A percentile compares a stretch with the other conserved stretches of the same genome.
These are phyloP conservation scores for Anthracocystis walkeri DNA, from an alignment of 1,284 basidiomycete genomes.

Conservation along the genomic window DNA sequence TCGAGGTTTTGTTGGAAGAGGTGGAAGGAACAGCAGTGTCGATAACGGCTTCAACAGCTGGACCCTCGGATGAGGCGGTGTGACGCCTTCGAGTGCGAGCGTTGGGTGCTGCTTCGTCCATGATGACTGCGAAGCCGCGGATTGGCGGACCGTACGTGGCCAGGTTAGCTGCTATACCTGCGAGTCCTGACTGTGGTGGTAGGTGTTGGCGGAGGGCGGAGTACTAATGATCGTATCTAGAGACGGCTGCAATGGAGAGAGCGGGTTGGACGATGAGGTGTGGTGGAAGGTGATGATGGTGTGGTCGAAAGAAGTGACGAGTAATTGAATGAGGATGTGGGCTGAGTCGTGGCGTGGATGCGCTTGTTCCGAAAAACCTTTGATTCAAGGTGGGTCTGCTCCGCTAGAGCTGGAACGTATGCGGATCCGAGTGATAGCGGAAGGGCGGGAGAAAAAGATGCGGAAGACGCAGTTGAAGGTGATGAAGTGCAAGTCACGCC, in stretches of 20 bases:
- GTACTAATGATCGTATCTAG: background rate
- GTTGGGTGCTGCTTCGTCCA: constrained; percentile 13
- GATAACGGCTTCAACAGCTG: constrained; percentile 9
- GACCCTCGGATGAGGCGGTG: constrained; percentile 14
- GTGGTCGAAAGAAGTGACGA: background rate
- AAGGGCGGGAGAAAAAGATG: background rate
- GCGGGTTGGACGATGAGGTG: background rate
- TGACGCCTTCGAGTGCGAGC: constrained; percentile 20
- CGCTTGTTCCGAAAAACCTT: background rate
- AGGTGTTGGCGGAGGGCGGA: background rate
- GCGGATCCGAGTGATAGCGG: background rate
- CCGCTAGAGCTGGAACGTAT: background rate
- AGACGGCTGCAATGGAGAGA: background rate
- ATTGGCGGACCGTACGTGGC: too few species aligned
- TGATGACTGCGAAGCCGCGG: background rate
- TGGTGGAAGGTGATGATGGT: background rate
- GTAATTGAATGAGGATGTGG: too few species aligned
- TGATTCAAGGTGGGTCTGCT: background rate
- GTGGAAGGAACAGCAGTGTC: constrained; percentile 7
- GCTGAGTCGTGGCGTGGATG: background rate
- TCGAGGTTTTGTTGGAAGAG: constrained; percentile 6
- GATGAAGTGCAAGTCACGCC: constrained; percentile 1
- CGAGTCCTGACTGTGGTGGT: background rate
- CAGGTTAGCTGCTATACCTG: background rate
- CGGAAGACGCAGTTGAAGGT: background rate